These are phyloP conservation scores for Erucastrum elatum DNA, from an alignment of 345 rosid genomes.

Conservation along the genomic window DNA sequence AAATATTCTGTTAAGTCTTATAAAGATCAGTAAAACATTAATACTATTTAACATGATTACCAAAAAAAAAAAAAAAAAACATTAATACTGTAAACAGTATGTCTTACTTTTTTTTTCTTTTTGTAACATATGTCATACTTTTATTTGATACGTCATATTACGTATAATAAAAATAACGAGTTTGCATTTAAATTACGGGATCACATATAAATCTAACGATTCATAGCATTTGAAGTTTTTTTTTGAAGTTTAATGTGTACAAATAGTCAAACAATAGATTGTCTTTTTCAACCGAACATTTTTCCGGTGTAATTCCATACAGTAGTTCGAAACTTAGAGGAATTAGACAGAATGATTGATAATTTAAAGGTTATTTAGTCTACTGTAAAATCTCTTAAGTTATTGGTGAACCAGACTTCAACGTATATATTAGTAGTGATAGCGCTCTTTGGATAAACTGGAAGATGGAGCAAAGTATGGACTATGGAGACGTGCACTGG, in stretches of 20 bases:
- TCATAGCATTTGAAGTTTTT: background rate
- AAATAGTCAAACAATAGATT: background rate
- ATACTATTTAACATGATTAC: too few species aligned
- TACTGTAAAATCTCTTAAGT: background rate
- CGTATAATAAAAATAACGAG: background rate
- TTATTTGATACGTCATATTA: background rate
- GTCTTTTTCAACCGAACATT: background rate
- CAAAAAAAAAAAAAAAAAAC: too few species aligned
- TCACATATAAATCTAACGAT: background rate
- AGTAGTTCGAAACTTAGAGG: background rate
- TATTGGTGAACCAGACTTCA: background rate
- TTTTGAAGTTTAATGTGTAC: background rate
- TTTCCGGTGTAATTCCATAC: background rate
- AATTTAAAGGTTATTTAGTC: background rate
- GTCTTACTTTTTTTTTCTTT: background rate
- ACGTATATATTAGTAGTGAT: background rate
- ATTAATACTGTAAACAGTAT: background rate
- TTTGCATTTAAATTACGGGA: background rate
- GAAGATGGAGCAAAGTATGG: conserved; percentile 38
- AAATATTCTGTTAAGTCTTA: background rate
- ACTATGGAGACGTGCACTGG: conserved; percentile 35
- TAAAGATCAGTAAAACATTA: background rate
- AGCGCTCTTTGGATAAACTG: conserved; percentile 13
- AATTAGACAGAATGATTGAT: background rate
- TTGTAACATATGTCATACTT: background rate